Evolutionary conservation across 768 basidiomycete species (phyloP).

Genomic region (Fistulinella prunicolor): DNA sequence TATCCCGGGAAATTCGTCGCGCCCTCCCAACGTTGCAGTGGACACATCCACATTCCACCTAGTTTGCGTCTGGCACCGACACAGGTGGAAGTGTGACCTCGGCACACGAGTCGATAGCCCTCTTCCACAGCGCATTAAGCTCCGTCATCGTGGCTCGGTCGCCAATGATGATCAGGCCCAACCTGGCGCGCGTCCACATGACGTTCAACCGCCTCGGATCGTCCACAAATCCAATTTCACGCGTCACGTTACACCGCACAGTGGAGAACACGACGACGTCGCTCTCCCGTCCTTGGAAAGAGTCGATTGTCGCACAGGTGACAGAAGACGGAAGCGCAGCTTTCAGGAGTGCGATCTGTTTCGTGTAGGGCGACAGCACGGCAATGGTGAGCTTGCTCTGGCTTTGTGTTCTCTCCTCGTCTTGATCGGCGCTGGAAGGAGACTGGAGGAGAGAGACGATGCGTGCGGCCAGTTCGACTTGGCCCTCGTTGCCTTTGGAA

Average conservation of each 20-base stretch:
- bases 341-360: slow-evolving; percentile 50
- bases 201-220: slow-evolving; percentile 61
- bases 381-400: slow-evolving; percentile 10
- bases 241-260: slow-evolving; percentile 56
- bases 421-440: background rate
- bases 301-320: slow-evolving; percentile 29
- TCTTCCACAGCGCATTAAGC: slow-evolving; percentile 47
- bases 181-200: slow-evolving; percentile 64
- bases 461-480: slow-evolving; percentile 49
- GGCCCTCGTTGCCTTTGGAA: slow-evolving; percentile 62
- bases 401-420: slow-evolving; percentile 19
- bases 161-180: slow-evolving; percentile 61
- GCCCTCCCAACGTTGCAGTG: no score
- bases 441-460: slow-evolving; percentile 42
- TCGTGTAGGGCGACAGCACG: slow-evolving; percentile 55
- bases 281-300: slow-evolving; percentile 67
- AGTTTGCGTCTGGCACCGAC: no score
- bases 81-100: slow-evolving; percentile 26
- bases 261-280: slow-evolving; percentile 66
- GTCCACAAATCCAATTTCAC: slow-evolving; percentile 66
- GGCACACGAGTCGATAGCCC: slow-evolving; percentile 39
- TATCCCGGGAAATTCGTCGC: no score
- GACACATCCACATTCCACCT: no score
- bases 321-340: slow-evolving; percentile 29
- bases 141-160: slow-evolving; percentile 48